Evolutionary conservation across 805 yeast genomes (phyloP).

Genomic region (Yamadazyma philogaea): DNA sequence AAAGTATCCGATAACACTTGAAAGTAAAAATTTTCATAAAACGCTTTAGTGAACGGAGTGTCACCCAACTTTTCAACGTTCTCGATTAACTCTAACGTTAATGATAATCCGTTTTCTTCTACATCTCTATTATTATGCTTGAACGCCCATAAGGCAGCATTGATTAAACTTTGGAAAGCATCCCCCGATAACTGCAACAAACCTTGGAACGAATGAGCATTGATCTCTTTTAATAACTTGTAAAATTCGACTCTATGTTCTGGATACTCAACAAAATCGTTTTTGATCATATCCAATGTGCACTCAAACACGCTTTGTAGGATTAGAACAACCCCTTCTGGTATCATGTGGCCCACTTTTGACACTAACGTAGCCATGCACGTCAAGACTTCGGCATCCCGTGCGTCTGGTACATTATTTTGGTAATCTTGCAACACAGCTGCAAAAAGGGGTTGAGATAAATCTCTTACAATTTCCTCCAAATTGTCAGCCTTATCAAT

Average conservation of each 20-base stretch:
- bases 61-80: conserved; percentile 79
- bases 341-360: conserved; percentile 82
- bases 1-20: conserved; percentile 89
- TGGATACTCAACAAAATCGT: conserved; percentile 94
- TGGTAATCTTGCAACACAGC: conserved; percentile 89
- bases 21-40: conserved; percentile 85
- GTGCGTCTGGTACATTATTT: conserved; percentile 87
- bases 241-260: conserved; percentile 97
- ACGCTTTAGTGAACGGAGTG: conserved; percentile 73
- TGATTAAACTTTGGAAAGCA: conserved; percentile 86
- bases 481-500: conserved; percentile 80
- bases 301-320: conserved; percentile 90
- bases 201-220: conserved; percentile 80
- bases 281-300: conserved; percentile 92
- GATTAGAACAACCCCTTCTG: conserved; percentile 83
- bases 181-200: conserved; percentile 84
- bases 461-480: conserved; percentile 78
- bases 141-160: conserved; percentile 97
- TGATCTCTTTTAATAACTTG: conserved; percentile 81
- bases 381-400: conserved; percentile 95
- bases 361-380: conserved; percentile 89
- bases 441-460: conserved; percentile 76
- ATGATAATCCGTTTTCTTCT: conserved; percentile 83
- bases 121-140: conserved; percentile 97
- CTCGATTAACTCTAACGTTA: conserved; percentile 77